Percentiles rank a stretch among this genome's conserved stretches.
Conservation (phyloP, 257 asterid species). For the Rauvolfia tetraphylla region DNA sequence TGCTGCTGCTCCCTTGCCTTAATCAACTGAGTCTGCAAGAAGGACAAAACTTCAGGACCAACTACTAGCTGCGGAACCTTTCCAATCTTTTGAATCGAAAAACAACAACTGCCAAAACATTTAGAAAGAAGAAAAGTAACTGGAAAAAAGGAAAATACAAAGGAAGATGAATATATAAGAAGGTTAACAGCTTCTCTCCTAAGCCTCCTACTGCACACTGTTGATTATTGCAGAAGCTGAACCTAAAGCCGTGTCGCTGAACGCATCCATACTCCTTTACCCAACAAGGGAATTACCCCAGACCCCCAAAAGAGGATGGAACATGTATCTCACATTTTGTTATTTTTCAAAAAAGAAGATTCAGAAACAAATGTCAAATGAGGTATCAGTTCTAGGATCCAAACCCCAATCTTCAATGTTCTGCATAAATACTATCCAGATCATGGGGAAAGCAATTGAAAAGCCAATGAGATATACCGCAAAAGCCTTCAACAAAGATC, state of each 20-base stretch:
- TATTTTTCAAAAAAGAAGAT: neutral
- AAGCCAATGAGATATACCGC: neutral
- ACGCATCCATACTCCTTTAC: neutral
- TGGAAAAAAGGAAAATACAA: neutral
- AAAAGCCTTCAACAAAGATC: neutral
- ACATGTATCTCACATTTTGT: neutral
- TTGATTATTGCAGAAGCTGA: neutral
- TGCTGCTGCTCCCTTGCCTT: slow-evolving; percentile 96
- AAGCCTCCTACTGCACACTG: neutral
- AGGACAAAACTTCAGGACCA: neutral
- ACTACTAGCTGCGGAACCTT: neutral
- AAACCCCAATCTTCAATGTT: neutral
- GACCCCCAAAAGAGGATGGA: neutral
- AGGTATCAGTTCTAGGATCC: neutral
- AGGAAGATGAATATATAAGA: neutral
- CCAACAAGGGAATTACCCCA: neutral
- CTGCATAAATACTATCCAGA: neutral
- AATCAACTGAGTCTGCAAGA: slow-evolving; percentile 77
- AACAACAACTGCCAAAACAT: neutral
- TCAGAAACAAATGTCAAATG: neutral
- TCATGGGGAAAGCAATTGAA: neutral
- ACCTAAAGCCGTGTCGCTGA: neutral
- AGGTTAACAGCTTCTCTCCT: neutral
- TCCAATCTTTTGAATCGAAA: neutral
- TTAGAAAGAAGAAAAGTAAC: neutral